Percentiles rank a stretch among this genome's conserved stretches.
These are phyloP conservation scores for Emydomyces testavorans DNA, from an alignment of 2,329 filamentous ascomycete genomes.

Conservation along the genomic window DNA sequence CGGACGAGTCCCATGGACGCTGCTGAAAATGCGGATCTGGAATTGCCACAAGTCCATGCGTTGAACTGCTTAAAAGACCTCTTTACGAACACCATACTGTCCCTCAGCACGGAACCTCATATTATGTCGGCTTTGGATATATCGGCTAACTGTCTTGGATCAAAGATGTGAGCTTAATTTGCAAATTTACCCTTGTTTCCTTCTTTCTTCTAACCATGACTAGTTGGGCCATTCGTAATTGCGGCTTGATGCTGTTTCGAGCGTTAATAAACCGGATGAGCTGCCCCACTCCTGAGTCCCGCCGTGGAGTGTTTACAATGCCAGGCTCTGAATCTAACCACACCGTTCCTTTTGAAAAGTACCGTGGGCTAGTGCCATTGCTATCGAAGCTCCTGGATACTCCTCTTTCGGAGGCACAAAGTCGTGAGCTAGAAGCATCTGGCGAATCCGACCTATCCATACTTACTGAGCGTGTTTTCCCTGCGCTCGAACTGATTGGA, in stretches of 20 bases:
- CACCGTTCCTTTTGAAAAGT: constrained; percentile 33
- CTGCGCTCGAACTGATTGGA: constrained; percentile 37
- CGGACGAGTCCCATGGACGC: constrained; percentile 24
- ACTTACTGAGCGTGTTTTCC: constrained; percentile 36
- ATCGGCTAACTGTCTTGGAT: constrained; percentile 68
- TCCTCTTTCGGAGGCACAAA: background rate
- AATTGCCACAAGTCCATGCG: constrained; percentile 83
- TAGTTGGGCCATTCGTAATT: constrained; percentile 90
- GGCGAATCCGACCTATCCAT: constrained; percentile 23
- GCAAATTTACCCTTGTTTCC: background rate
- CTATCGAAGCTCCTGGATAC: constrained; percentile 27
- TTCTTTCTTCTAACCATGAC: constrained; percentile 3
- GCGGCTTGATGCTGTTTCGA: constrained; percentile 76
- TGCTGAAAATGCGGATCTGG: constrained; percentile 34
- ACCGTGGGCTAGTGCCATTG: constrained; percentile 29
- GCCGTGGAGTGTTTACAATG: constrained; percentile 23
- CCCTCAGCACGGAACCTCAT: constrained; percentile 60
- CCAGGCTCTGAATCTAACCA: constrained; percentile 31
- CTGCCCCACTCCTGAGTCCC: constrained; percentile 27
- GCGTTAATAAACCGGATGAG: constrained; percentile 62
- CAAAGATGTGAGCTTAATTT: constrained; percentile 52
- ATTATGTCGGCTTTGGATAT: constrained; percentile 63
- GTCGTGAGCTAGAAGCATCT: background rate
- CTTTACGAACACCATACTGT: constrained; percentile 69
- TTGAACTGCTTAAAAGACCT: constrained; percentile 89